Base-by-base conservation (phyloP, 768 basidiomycete species). In the Rhodosporidiobolus odoratus region DNA sequence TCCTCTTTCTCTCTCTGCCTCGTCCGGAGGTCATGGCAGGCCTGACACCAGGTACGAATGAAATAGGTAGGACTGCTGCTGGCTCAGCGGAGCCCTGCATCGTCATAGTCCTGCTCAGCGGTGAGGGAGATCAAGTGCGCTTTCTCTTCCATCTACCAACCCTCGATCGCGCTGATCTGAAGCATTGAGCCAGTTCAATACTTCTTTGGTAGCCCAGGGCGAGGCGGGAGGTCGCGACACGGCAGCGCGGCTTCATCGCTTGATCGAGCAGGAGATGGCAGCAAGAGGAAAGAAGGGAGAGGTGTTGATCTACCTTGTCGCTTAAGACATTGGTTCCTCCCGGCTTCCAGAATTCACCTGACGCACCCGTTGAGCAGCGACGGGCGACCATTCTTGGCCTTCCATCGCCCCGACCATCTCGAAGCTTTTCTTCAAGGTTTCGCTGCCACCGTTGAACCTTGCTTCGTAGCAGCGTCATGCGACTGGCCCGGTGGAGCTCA, bases 71-170 rank as follows among this genome's bases (percentile, higher is more conserved):
- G n/a, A n/a, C n/a, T n/a, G n/a, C n/a, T n/a, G n/a, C n/a, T n/a
- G n/a, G n/a, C n/a, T n/a, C n/a, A n/a, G n/a, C n/a, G n/a, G n/a
- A n/a, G n/a, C 54, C 54, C 4, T 35, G 15, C 16, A 37, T 69
- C 19, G 62, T 50, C 17, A 48, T 69, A 7, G 32, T 63, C 10
- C 32, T 69, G 4, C 62, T 69, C 15, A 34, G 64, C 30, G 62
- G 32, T 3, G 68, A 63, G 25, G 68, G 68, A 16, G 68, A 69
- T n/a, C 62, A 45, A 15, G 67, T 68, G 47, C 13, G 61, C 17
- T 34, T 35, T 23, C 12, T 23, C 54, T 2, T 13, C 41, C n/a
- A 3, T 41, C 59, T 16, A 21, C 4, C 4, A 1, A 4, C 5
- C 23, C 37, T 17, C 23, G 3, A 4, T 54, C 40, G 7, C 27